Conservation (phyloP, 345 rosid genomes). For the Mangifera indica region DNA sequence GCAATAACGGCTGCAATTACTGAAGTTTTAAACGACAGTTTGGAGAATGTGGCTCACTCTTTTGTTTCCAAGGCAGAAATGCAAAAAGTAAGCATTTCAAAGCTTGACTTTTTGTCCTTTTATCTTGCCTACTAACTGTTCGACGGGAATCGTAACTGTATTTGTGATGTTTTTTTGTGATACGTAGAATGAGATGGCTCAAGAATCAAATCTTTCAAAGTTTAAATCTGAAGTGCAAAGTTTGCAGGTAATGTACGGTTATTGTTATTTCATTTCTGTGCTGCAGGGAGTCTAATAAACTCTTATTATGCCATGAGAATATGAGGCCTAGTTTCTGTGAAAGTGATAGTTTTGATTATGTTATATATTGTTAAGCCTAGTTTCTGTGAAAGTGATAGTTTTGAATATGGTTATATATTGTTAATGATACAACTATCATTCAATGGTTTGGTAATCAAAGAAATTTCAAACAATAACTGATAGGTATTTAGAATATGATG, state of each 20-base stretch:
- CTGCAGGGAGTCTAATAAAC: too few species aligned
- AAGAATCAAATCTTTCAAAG: slow-evolving; percentile 76
- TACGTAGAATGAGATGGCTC: slow-evolving; percentile 69
- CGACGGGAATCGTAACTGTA: too few species aligned
- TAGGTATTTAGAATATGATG: too few species aligned
- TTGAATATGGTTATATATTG: not conserved
- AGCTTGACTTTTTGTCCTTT: not conserved
- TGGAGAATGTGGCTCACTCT: slow-evolving; percentile 83
- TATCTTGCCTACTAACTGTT: slow-evolving; percentile 2
- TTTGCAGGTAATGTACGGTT: slow-evolving; percentile 55
- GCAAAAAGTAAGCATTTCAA: slow-evolving; percentile 59
- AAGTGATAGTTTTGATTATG: too few species aligned
- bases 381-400: not conserved
- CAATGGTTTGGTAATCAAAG: not conserved
- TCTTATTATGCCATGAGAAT: not conserved
- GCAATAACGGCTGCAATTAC: slow-evolving; percentile 85
- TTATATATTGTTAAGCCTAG: not conserved
- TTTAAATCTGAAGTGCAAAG: slow-evolving; percentile 85
- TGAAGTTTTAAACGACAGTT: slow-evolving; percentile 82
- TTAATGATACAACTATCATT: not conserved
- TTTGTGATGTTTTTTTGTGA: not conserved
- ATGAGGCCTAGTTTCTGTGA: too few species aligned
- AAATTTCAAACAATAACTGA: not conserved
- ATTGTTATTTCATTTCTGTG: not conserved
- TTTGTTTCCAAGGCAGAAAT: slow-evolving; percentile 80